phyloP scores from a whole-genome alignment of 768 basidiomycete species.

The Podaxis sp. region DNA sequence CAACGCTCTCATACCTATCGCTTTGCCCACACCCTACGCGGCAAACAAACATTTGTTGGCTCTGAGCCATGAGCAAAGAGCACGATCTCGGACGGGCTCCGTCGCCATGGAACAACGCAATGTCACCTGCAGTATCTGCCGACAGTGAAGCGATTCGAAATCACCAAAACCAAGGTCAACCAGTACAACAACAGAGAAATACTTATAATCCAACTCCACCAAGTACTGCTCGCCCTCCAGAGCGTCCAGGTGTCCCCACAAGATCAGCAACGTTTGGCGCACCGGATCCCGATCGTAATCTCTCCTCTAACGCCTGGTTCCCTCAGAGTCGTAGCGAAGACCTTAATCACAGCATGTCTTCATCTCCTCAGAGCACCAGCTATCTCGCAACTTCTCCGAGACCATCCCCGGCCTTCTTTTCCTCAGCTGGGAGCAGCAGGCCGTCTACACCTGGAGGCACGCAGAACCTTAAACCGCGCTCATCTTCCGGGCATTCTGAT shows the following conservation, averaged over 20 bases:
- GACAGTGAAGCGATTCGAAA: constrained; percentile 18
- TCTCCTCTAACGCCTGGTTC: constrained; percentile 28
- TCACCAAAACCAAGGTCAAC: constrained; percentile 16
- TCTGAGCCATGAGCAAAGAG: constrained; percentile 32
- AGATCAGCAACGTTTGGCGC: constrained; percentile 62
- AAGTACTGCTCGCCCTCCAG: constrained; percentile 35
- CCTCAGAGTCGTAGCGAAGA: constrained; percentile 69
- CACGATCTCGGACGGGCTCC: constrained; percentile 29
- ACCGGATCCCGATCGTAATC: constrained; percentile 50
- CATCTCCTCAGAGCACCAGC: constrained; percentile 20
- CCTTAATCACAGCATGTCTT: constrained; percentile 49
- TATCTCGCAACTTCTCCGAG: constrained; percentile 32
- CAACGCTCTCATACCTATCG: not conserved
- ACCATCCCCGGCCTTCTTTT: constrained; percentile 42
- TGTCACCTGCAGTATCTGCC: constrained; percentile 10
- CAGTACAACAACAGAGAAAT: constrained; percentile 14
- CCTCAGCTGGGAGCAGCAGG: constrained; percentile 34
- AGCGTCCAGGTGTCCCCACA: constrained; percentile 52
- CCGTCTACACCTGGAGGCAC: constrained; percentile 57
- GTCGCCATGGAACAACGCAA: constrained; percentile 22
- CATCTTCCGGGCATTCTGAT: constrained; percentile 51
- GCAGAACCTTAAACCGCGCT: constrained; percentile 40
- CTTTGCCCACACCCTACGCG: not conserved
- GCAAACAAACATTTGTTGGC: not conserved
- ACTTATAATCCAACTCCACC: constrained; percentile 33